Percentiles rank a stretch among this genome's conserved stretches.
phyloP scores from a whole-genome alignment of 1,284 basidiomycete genomes.

The Mycosarcoma maydis region DNA sequence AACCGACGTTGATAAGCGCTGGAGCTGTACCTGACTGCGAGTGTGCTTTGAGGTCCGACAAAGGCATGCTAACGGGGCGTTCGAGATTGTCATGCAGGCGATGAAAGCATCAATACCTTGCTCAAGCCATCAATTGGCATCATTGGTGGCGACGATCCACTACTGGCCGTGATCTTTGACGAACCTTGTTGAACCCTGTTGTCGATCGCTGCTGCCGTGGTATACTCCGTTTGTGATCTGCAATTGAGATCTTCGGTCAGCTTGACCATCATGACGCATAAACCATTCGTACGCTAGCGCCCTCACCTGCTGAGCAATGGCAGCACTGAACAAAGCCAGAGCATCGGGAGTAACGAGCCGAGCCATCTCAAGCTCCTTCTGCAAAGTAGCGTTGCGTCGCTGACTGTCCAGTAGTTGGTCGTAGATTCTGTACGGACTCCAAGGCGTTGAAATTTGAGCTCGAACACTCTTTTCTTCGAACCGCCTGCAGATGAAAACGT shows the following conservation, averaged over 20 bases:
- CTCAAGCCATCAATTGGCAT: no score
- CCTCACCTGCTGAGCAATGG: slow-evolving; percentile 19
- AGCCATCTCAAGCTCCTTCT: slow-evolving; percentile 16
- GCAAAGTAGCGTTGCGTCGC: slow-evolving; percentile 18
- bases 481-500: no score
- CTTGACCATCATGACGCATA: background rate
- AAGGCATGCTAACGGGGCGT: no score
- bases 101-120: no score
- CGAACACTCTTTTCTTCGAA: background rate
- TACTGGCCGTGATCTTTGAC: background rate
- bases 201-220: background rate
- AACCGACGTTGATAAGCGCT: background rate
- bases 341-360: slow-evolving; percentile 17
- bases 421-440: slow-evolving; percentile 6
- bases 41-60: no score
- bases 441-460: background rate
- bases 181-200: slow-evolving; percentile 5
- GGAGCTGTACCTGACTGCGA: background rate
- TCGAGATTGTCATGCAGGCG: no score
- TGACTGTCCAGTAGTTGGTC: slow-evolving; percentile 24
- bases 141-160: background rate
- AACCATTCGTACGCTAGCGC: no score
- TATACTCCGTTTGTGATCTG: background rate
- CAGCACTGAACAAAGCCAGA: slow-evolving; percentile 18
- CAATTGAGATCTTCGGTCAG: background rate